Base-by-base conservation (phyloP, 2,329 filamentous ascomycete genomes). In the Raffaelea ambrosiae region DNA sequence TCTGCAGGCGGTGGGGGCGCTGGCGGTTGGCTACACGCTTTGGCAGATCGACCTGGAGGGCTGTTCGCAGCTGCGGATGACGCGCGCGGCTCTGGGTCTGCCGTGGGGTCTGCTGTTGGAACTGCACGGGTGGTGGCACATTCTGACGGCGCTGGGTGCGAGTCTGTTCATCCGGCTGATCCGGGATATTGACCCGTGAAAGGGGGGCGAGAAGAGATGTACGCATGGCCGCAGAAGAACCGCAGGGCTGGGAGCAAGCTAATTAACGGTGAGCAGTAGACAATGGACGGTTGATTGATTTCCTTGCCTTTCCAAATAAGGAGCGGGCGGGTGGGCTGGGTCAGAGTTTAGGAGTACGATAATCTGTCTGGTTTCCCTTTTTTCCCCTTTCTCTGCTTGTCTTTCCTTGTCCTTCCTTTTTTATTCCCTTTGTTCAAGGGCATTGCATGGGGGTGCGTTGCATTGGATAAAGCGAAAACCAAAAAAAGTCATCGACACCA, bases 91-190 rank as follows among this genome's bases (percentile, higher is more conserved):
- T 0, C 53, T 81, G 2, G 77, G 78, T 0, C 58, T 79, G 40
- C 78, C 78, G 0, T 76, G 67, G 69, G 73, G 70, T 2, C 78
- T 74, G 59, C 31, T 76, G 0, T 58, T 82, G 4, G 79, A 82
- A 61, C 56, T 81, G 14, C 79, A 82, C 55, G 79, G 77, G 1
- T 82, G 77, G 79, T 83, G 79, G 79, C 79, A 83, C 54, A 61
- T 82, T 16, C 61, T 80, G 22, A 83, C 78, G 0, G 79, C 75
- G 0, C 63, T 77, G 19, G 71, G 74, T 1, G 76, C 77, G 4
- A 68, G 67, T 21, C 57, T 58, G 42, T 67, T 66, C 40, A 70
- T 70, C 59, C 52, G 62, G 48, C 48, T 64, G 22, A 56, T 60
- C 13, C 57, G 64, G 49, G 61, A 64, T 40, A 44, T 63, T 10